Evolutionary conservation across 306 rosid species (phyloP), one percentile per base, ranked within the genome.

Genomic region (Castanea mollissima): DNA sequence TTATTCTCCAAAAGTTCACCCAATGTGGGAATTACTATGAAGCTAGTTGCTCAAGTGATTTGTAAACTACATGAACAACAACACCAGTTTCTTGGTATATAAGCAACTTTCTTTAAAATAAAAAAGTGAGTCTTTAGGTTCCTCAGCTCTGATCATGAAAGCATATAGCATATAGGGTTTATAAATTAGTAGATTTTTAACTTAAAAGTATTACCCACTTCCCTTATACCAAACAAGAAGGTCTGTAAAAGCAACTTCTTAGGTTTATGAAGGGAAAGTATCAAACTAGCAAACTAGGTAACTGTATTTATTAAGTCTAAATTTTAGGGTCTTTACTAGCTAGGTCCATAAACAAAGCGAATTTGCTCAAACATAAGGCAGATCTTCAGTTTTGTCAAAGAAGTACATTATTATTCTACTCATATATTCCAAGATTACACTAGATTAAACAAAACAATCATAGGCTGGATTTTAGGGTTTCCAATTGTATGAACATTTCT

Each of bases 401-500:
- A 78, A 44, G 16, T 67, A 75, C 79, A 81, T 82, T 74, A 74
- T 73, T 67, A 82, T 82, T 87, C 71, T 75, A 74, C 78, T 57
- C 76, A 76, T 74, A 82, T 41, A 41, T 41, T 75, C 55, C 74
- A 70, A 44, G 78, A 83, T 78, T 71, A 77, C 83, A 80, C 86
- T 81, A 56, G 73, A 75, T 85, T 55, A 80, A 80, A 70, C 78
- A 84, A 83, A 82, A 71, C 79, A 71, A 75, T 71, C 23, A 18
- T 78, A 86, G 78, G 75, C 73, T 68, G 51, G 80, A 70, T 60
- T 51, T 18, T 54, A 78, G 76, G 81, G 75, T 78, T 90, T 80
- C 72, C 86, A 82, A 76, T 78, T 73, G 73, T 82, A 84, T 75
- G 20, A 85, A 90, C 87, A 85, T 82, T 80, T 78, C 79, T 87